phyloP scores from a whole-genome alignment of 495 filamentous ascomycete genomes.

The Penicillium canariense region DNA sequence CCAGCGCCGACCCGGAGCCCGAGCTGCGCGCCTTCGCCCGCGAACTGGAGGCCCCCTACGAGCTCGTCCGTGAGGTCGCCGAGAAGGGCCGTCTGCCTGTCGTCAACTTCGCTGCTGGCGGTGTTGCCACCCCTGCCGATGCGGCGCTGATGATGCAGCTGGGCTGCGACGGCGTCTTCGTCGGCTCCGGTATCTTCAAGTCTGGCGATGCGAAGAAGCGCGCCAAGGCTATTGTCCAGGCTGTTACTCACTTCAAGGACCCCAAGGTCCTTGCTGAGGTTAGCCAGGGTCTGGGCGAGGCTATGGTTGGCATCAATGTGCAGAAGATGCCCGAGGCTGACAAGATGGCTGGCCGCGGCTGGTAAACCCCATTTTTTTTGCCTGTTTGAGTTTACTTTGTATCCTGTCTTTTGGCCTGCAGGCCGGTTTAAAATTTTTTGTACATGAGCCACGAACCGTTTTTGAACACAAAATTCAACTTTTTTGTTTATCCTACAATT shows the following conservation, averaged over 20 bases:
- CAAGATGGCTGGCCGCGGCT: conserved; percentile 84
- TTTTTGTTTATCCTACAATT: no score
- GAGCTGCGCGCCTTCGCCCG: conserved; percentile 77
- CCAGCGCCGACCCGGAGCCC: conserved; percentile 63
- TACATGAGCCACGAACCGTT: conserved; percentile 9
- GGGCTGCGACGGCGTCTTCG: conserved; percentile 96
- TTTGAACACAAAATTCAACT: no score
- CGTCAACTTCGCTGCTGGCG: conserved; percentile 98
- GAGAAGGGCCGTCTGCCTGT: conserved; percentile 86
- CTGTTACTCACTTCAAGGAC: conserved; percentile 85
- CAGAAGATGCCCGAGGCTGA: conserved; percentile 67
- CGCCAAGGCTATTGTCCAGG: conserved; percentile 92
- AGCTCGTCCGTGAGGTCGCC: conserved; percentile 79
- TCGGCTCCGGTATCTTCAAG: conserved; percentile 97
- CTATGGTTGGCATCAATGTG: conserved; percentile 93
- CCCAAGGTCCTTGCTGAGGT: conserved; percentile 85
- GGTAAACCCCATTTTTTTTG: conserved; percentile 51
- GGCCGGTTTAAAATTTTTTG: neutral
- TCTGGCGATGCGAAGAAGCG: conserved; percentile 81
- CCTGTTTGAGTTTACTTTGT: conserved; percentile 6
- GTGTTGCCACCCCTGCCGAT: conserved; percentile 93
- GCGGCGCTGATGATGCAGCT: conserved; percentile 99
- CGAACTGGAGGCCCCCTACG: conserved; percentile 72
- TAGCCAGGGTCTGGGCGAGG: conserved; percentile 81
- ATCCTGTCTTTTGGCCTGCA: neutral